Base-by-base conservation (phyloP, 345 rosid genomes). In the Bruguiera parviflora region DNA sequence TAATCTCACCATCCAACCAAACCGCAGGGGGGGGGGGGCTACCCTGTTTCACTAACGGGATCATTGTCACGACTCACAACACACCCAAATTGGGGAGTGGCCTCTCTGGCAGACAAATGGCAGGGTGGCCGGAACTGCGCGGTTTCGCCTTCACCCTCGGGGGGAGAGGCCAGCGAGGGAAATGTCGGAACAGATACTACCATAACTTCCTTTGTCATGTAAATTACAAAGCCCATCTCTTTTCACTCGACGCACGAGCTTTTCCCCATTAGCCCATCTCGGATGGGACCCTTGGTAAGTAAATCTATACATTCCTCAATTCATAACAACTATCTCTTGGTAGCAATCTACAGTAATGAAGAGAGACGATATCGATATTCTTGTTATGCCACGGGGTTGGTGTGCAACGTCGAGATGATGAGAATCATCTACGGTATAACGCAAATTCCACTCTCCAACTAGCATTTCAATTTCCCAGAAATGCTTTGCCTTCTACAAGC, bases 271-370 rank as follows among this genome's bases (percentile, higher is more conserved):
- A 32, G 16, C 58, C 74, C 72, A 66, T 67, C 64, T 60, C 72
- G 56, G 7, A 53, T 31, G 43, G n/a, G n/a, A 69, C 49, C 69
- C 68, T 68, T 46, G 58, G 64, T 73, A 63, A 61, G 59, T 76
- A 71, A 74, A 78, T 76, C 86, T 84, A 78, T 82, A 84, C 88
- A 82, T 55, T 77, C 49, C 65, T 49, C 46, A 58, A 52, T 57
- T 39, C 64, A 16, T 28, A 2, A 0, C 53, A 22, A 10, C 28
- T 21, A 22, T 27, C 11, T 6, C 29, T 24, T 27, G 16, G 25
- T 13, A 56, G 25, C 6, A 56, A 56, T 56, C 59, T 56, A 27
- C 24, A 24, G 16, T 56, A 21, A 24, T 9, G 16, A 22, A 56
- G 29, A 27, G 24, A 21, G 16, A 43, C 3, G 49, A 11, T 43